Base-by-base conservation (phyloP, 2,329 filamentous ascomycete genomes). In the Allantophomopsis lycopodina region DNA sequence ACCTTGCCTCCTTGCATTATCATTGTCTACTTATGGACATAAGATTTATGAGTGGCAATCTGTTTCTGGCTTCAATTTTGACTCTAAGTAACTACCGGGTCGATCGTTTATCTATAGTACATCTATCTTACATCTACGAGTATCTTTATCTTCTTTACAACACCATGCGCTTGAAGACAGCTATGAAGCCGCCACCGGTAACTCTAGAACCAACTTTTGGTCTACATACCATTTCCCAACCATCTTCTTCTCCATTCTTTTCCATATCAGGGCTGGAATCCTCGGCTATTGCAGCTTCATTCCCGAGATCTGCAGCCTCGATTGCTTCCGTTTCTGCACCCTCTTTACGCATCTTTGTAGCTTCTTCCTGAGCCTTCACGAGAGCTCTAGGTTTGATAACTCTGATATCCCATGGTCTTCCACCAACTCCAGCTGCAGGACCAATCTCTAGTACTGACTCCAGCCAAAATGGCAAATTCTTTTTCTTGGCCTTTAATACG, bases 401-500 rank as follows among this genome's bases (percentile, higher is more conserved):
- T 47, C 72, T 66, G 14, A 83, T 65, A 53, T 80, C 76, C 78
- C 78, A 83, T 45, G 73, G 65, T 45, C 73, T 64, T 2, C 77
- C 73, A 5, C 68, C 68, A 7, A 59, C 60, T 4, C 58, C 56
- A 20, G 60, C 54, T 28, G 64, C 68, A n/a, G 64, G 61, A 3
- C 65, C 64, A 45, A 81, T 59, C 55, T 83, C 78, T 13, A 81
- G 51, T 1, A 76, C 71, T 35, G 64, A 68, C 32, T 81, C 76
- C 7, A 77, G 57, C 18, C 66, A 56, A 16, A 71, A 40, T 13
- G 73, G 73, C 39, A 84, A 60, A 2, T 57, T 59, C 11, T 71
- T 60, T 20, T 67, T 59, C 42, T 68, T 68, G 23, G 76, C 69
- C 32, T 63, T 55, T 35, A 69, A 60, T 20, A 79, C 62, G 42